Conservation (phyloP, 768 basidiomycete species). For the Lactarius sanguifluus region DNA sequence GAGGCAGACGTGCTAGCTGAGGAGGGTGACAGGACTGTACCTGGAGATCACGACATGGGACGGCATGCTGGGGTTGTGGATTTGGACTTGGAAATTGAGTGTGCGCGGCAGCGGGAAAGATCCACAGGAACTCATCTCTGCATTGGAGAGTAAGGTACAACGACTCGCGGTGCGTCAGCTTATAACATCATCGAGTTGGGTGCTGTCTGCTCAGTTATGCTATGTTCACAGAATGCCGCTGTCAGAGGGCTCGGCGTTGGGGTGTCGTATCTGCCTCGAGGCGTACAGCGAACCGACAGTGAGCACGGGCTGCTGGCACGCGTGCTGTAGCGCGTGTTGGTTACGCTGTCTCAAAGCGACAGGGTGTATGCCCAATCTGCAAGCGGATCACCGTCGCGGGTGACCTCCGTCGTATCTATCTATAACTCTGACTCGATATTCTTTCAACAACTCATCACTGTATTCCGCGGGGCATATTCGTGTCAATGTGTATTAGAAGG, state of each 20-base stretch:
- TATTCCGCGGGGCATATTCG: neutral
- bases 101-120: slow-evolving; percentile 48
- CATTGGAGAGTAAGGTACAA: slow-evolving; percentile 62
- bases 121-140: slow-evolving; percentile 44
- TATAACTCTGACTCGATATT: slow-evolving; percentile 39
- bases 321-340: slow-evolving; percentile 82
- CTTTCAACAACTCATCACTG: neutral
- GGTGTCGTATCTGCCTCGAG: slow-evolving; percentile 81
- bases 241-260: slow-evolving; percentile 32
- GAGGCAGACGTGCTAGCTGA: slow-evolving; percentile 60
- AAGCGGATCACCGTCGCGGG: slow-evolving; percentile 77
- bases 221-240: slow-evolving; percentile 1
- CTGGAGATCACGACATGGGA: slow-evolving; percentile 11
- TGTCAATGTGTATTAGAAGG: neutral
- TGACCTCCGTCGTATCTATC: slow-evolving; percentile 75
- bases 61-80: slow-evolving; percentile 37
- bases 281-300: slow-evolving; percentile 75
- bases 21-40: neutral
- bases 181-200: slow-evolving; percentile 39
- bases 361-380: slow-evolving; percentile 83
- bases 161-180: slow-evolving; percentile 36
- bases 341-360: slow-evolving; percentile 79
- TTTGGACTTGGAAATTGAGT: slow-evolving; percentile 51
- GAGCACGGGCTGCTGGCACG: slow-evolving; percentile 87
- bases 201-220: slow-evolving; percentile 2